Conservation (phyloP, 2,329 filamentous ascomycete genomes). For the Trichoderma polysporum region DNA sequence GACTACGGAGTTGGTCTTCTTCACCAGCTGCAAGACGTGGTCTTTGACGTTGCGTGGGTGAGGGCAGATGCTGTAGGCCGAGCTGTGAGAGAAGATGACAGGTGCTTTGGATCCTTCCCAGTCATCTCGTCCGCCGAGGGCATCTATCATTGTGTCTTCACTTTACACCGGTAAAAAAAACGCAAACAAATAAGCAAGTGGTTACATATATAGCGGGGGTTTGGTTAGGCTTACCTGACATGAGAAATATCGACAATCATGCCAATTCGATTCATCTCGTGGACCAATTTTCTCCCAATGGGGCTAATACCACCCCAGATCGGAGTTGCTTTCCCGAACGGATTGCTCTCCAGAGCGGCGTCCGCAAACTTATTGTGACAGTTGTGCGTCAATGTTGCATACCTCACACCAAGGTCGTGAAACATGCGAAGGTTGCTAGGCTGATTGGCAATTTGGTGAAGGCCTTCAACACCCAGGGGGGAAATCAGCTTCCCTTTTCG, state of each 20-base stretch:
- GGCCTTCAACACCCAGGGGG: slow-evolving; percentile 77
- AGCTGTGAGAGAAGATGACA: slow-evolving; percentile 87
- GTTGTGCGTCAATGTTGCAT: slow-evolving; percentile 88
- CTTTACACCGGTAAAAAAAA: slow-evolving; percentile 36
- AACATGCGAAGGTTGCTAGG: slow-evolving; percentile 72
- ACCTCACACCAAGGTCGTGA: slow-evolving; percentile 76
- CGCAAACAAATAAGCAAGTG: neutral
- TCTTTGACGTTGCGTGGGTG: slow-evolving; percentile 92
- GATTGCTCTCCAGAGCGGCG: slow-evolving; percentile 65
- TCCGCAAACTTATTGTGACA: slow-evolving; percentile 91
- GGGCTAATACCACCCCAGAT: slow-evolving; percentile 71
- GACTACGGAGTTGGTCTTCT: slow-evolving; percentile 69
- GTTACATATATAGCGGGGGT: neutral
- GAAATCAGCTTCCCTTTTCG: slow-evolving; percentile 66
- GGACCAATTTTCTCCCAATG: slow-evolving; percentile 66
- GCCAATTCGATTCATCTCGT: slow-evolving; percentile 91
- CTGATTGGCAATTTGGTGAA: slow-evolving; percentile 92
- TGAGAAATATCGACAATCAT: slow-evolving; percentile 93
- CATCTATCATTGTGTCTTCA: slow-evolving; percentile 80
- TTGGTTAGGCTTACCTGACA: slow-evolving; percentile 40
- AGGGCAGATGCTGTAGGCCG: slow-evolving; percentile 75
- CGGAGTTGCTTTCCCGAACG: slow-evolving; percentile 52
- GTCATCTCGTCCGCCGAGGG: slow-evolving; percentile 61
- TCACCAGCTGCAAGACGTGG: slow-evolving; percentile 74
- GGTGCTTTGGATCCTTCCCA: slow-evolving; percentile 77